Percentiles rank a stretch among this genome's conserved stretches.
Evolutionary conservation across 805 yeast species (phyloP).

Genomic region (Lipomyces mesembrius): DNA sequence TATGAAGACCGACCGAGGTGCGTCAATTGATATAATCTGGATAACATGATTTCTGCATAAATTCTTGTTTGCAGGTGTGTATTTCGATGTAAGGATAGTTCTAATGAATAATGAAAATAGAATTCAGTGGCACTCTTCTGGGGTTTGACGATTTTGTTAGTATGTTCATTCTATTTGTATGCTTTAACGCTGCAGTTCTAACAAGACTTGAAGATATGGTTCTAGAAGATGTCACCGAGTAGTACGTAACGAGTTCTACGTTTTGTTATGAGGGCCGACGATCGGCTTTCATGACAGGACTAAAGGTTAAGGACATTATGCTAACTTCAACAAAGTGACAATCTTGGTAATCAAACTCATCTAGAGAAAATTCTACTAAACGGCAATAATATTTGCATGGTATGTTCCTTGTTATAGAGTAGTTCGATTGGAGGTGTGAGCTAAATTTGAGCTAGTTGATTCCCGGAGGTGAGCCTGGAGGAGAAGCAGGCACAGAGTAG

Average conservation of each 20-base stretch:
- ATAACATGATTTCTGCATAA: background rate
- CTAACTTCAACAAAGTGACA: constrained; percentile 43
- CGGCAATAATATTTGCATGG: constrained; percentile 50
- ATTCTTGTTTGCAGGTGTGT: background rate
- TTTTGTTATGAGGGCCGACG: background rate
- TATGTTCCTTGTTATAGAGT: constrained; percentile 27
- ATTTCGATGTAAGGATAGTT: background rate
- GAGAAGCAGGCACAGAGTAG: constrained; percentile 12
- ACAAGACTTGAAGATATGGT: constrained; percentile 60
- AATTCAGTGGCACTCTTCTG: constrained; percentile 83
- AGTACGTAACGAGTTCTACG: constrained; percentile 38
- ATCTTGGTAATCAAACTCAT: constrained; percentile 52
- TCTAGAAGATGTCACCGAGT: constrained; percentile 76
- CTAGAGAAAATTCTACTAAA: constrained; percentile 50
- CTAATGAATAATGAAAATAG: constrained; percentile 48
- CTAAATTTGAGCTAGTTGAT: constrained; percentile 24
- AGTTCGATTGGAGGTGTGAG: too few relatives aligned
- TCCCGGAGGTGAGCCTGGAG: constrained; percentile 38
- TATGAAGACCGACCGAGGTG: constrained; percentile 54
- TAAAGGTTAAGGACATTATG: constrained; percentile 17
- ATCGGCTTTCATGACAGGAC: constrained; percentile 10
- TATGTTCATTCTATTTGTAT: constrained; percentile 36
- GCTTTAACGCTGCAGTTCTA: background rate
- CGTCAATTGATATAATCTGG: constrained; percentile 20
- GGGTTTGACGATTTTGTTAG: constrained; percentile 96